Conservation (phyloP, 75 land plant species). For the Selaginella tamariscina region DNA sequence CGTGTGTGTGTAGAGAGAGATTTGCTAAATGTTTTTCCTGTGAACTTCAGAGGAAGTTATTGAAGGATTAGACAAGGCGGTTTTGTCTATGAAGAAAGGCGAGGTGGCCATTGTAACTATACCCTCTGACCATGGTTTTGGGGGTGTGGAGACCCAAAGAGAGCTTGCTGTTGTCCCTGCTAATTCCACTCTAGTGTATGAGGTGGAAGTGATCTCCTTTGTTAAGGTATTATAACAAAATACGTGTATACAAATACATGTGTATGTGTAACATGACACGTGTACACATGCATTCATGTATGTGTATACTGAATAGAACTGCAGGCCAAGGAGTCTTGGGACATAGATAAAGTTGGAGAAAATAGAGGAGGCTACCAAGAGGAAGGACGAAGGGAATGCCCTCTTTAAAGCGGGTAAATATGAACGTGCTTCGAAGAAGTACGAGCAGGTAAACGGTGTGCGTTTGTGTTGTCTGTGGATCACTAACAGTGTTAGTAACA, state of each 20-base stretch:
- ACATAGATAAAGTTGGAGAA: conserved; percentile 44
- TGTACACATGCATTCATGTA: no score
- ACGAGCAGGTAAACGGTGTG: conserved; percentile 42
- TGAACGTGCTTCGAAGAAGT: conserved; percentile 41
- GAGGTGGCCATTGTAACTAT: conserved; percentile 50
- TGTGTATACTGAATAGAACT: no score
- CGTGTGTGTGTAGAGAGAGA: not conserved
- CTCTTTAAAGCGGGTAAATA: conserved; percentile 55
- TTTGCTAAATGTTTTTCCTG: not conserved
- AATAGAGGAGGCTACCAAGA: conserved; percentile 45
- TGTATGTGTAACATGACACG: no score
- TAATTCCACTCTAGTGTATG: conserved; percentile 48
- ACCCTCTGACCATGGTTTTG: conserved; percentile 54
- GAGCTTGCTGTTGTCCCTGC: conserved; percentile 56
- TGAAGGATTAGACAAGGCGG: conserved; percentile 56
- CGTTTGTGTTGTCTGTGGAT: no score
- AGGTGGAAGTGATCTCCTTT: conserved; percentile 65
- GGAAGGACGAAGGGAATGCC: conserved; percentile 62
- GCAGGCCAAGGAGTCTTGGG: conserved; percentile 73
- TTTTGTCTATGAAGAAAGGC: conserved; percentile 72
- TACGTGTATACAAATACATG: no score
- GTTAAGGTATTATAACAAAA: conserved; percentile 47
- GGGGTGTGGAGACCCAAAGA: conserved; percentile 35
- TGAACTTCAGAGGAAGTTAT: conserved; percentile 47
- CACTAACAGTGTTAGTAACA: no score